Percentiles rank a stretch among this genome's conserved stretches.
Evolutionary conservation across 2,329 filamentous ascomycete genomes (phyloP).

Genomic region (Tolypocladium cylindrosporum): DNA sequence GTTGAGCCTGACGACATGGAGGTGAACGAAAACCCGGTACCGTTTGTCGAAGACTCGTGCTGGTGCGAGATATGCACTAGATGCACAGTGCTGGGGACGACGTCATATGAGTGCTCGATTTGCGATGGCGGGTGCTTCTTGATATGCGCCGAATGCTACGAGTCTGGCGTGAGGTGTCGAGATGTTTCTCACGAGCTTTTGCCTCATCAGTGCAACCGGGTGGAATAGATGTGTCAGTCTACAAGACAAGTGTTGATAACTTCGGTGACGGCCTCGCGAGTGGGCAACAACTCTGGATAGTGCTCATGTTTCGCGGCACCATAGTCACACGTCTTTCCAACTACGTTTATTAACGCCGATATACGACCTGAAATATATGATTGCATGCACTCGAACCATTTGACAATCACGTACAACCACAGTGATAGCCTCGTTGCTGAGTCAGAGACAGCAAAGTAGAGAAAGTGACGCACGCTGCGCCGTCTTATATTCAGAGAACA

Average conservation of each 20-base stretch:
- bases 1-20: background rate
- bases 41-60: background rate
- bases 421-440: too few relatives aligned
- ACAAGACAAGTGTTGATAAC: background rate
- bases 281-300: background rate
- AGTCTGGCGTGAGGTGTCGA: constrained; percentile 1
- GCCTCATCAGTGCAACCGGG: background rate
- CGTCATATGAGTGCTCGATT: constrained; percentile 1
- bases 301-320: too few relatives aligned
- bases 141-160: constrained; percentile 4
- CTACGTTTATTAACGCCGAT: too few relatives aligned
- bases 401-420: too few relatives aligned
- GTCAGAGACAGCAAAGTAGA: too few relatives aligned
- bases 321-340: too few relatives aligned
- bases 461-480: background rate
- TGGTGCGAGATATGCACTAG: constrained; percentile 9
- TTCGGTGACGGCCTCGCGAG: background rate
- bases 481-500: background rate
- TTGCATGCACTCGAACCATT: too few relatives aligned
- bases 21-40: background rate
- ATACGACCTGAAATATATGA: too few relatives aligned
- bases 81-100: constrained; percentile 1
- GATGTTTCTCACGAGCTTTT: constrained; percentile 1
- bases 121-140: constrained; percentile 8
- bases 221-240: background rate